Evolutionary conservation across 2,329 filamentous ascomycete genomes (phyloP), one percentile per base, ranked within the genome.

Genomic region (Clonostachys sp.): DNA sequence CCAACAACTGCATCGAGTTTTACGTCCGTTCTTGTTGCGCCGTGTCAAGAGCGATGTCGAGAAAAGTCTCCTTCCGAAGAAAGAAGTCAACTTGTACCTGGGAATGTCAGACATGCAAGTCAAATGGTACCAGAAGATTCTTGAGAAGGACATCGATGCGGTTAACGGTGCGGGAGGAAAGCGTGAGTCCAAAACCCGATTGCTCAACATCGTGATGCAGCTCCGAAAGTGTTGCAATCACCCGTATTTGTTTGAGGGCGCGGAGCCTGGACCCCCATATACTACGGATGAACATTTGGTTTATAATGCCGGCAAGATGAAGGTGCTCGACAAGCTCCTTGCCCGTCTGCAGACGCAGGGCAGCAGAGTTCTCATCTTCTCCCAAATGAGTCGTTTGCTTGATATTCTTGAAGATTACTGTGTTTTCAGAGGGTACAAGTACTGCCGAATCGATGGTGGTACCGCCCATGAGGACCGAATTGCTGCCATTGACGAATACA

Each of bases 21-120:
- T 99, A 41, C 84, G 92, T 18, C 94, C 94, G 4, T 99, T 99
- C 74, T 73, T 99, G 60, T 81, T 99, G 40, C 90, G 94, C 51
- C 89, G 94, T 67, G 94, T 99, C 59, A 99, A 99, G 78, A 89
- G 84, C 53, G 94, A 99, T 65, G 94, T 99, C 5, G 94, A 99
- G 67, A 99, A 99, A 79, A 97, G 92, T 62, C 74, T 99, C 51
- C 71, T 97, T 45, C 94, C 94, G 3, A 99, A 99, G 77, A 96
- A 97, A 67, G 94, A 99, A 66, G 74, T 97, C 61, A 99, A 99
- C 55, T 71, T 99, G 30, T 99, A 97, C 62, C 86, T 99, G 55
- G 94, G 92, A 55, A 96, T 99, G 92, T 91, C 94, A 1, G 91
- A 96, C 49, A 99, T 99, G 94, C 94, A 99, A 66, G 82, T 96